Base-by-base conservation (phyloP, 2,329 filamentous ascomycete species). In the Nemania sp. region DNA sequence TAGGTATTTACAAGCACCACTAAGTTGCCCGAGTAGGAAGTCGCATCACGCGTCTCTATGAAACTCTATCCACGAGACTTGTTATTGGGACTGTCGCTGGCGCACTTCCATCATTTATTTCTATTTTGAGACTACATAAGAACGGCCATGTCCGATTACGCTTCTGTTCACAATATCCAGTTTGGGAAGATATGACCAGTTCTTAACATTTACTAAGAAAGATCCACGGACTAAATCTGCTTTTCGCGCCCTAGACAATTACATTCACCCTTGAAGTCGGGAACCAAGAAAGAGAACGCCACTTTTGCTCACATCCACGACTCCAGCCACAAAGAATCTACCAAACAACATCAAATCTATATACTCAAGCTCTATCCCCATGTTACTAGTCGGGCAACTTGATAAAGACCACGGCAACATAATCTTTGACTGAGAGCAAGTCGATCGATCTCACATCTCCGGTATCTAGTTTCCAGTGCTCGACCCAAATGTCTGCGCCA, bases 1-100 rank as follows among this genome's bases (percentile, higher is more conserved):
- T 61, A 52, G 24, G 18, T 27, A 18, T 52, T 27, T 27, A 41
- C n/a, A n/a, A n/a, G 38, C 15, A 41, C 38, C 18, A n/a, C n/a
- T n/a, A n/a, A 13, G 41, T 59, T 62, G 29, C 58, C 58, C 29
- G 8, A 59, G 18, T 60, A 53, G 53, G 67, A 62, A 62, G 62
- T 69, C 74, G 75, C 67, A 76, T 78, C 76, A 77, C 76, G 76
- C 76, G 76, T 77, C 74, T 70, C 55, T 54, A 72, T 66, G 64
- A 74, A 73, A 72, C 70, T 60, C 18, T 65, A 74, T 69, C 66
- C 76, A 78, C 75, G 72, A 66, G 75, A 76, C 74, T 72, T 69
- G 22, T 29, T 55, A 29, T 60, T 62, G 15, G 24, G 26, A 35
- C 52, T 58, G 13, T 26, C 45, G 38, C 64, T 53, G 58, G 71